phyloP scores from a whole-genome alignment of 1,284 basidiomycete genomes.

The Earliella scabrosa region DNA sequence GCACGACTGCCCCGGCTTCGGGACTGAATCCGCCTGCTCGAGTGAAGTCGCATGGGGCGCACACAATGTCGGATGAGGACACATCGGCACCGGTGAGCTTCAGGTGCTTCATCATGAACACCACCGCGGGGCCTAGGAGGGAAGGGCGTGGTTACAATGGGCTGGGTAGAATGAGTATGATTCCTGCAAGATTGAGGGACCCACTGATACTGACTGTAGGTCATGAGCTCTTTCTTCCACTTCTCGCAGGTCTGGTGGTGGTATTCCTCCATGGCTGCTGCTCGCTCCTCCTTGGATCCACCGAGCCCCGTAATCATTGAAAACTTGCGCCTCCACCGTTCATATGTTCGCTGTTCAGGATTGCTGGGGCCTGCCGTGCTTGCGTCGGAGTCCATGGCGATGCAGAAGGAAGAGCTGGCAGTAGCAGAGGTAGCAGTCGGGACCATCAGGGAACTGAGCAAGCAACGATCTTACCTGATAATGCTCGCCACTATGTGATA shows the following conservation, averaged over 20 bases:
- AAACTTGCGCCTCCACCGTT: constrained; percentile 59
- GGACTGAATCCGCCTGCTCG: constrained; percentile 86
- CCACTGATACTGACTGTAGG: constrained; percentile 48
- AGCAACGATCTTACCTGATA: no score
- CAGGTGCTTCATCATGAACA: constrained; percentile 90
- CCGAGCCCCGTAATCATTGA: constrained; percentile 60
- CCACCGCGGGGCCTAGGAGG: constrained; percentile 75
- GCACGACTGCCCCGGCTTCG: constrained; percentile 72
- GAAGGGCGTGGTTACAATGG: constrained; percentile 5
- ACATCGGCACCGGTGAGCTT: constrained; percentile 71
- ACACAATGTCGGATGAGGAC: constrained; percentile 75
- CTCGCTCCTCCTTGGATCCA: constrained; percentile 54
- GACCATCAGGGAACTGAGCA: no score
- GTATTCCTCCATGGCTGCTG: constrained; percentile 45
- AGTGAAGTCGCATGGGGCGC: constrained; percentile 77
- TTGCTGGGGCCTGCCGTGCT: constrained; percentile 7
- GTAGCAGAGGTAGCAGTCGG: no score
- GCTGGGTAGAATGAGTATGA: constrained; percentile 16
- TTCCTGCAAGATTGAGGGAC: constrained; percentile 4
- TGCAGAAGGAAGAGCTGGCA: constrained; percentile 1
- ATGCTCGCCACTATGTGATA: no score
- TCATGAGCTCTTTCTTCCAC: constrained; percentile 60
- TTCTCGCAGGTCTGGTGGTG: constrained; percentile 57
- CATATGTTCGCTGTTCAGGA: constrained; percentile 42
- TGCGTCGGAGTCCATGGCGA: constrained; percentile 12